These are phyloP conservation scores for Myxozyma mucilagina DNA, from an alignment of 805 yeast genomes.

Conservation along the genomic window DNA sequence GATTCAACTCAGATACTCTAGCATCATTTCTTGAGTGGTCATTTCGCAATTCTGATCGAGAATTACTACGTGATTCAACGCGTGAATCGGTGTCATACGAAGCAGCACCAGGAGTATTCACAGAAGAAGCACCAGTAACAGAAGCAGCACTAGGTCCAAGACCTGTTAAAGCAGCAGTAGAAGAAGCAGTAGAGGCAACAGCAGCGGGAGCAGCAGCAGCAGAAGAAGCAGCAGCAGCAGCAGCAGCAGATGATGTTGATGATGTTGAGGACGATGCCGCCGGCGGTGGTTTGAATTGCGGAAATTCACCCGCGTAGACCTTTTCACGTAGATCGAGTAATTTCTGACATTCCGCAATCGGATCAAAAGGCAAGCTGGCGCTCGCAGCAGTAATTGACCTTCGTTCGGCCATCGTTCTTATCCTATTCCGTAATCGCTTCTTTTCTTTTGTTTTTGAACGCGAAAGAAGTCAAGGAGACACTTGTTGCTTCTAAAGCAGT, in stretches of 20 bases:
- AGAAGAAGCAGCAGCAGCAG: neutral
- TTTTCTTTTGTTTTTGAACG: too few relatives aligned
- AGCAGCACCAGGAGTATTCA: too few relatives aligned
- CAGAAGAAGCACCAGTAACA: too few relatives aligned
- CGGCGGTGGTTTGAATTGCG: conserved; percentile 15
- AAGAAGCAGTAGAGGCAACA: neutral
- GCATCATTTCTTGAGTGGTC: too few relatives aligned
- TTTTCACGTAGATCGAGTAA: conserved; percentile 23
- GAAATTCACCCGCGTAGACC: conserved; percentile 22
- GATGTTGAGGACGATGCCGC: neutral
- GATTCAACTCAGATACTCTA: too few relatives aligned
- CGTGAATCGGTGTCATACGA: too few relatives aligned
- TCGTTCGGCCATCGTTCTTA: conserved; percentile 5
- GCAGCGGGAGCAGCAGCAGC: neutral
- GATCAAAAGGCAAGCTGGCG: conserved; percentile 20
- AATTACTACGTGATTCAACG: too few relatives aligned
- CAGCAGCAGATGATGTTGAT: neutral
- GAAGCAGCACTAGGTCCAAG: too few relatives aligned
- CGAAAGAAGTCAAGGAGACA: too few relatives aligned
- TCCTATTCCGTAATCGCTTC: too few relatives aligned
- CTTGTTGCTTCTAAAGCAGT: too few relatives aligned
- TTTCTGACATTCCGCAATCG: conserved; percentile 27
- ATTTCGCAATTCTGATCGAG: too few relatives aligned
- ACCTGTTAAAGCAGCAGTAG: neutral
- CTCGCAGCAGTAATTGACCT: neutral